These are phyloP conservation scores for Centaurea solstitialis DNA, from an alignment of 129 eudicot genomes.

Conservation along the genomic window DNA sequence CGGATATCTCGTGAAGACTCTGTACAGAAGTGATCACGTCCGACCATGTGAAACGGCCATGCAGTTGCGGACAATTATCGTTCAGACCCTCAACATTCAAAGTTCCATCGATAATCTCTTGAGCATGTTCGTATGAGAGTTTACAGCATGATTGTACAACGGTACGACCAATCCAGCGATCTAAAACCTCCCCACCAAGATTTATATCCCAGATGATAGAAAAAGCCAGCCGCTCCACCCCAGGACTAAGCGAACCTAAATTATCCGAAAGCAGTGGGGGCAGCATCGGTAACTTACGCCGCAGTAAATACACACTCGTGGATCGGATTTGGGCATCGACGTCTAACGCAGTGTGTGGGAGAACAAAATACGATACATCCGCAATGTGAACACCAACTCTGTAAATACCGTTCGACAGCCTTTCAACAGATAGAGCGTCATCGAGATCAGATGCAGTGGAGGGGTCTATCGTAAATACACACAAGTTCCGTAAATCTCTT, in stretches of 20 bases:
- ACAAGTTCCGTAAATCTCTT: conserved; percentile 71
- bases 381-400: conserved; percentile 97
- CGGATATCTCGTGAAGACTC: conserved; percentile 58
- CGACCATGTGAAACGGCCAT: conserved; percentile 66
- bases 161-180: conserved; percentile 94
- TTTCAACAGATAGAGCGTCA: conserved; percentile 87
- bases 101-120: conserved; percentile 70
- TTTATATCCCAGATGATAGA: conserved; percentile 86
- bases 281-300: conserved; percentile 67
- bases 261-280: conserved; percentile 74
- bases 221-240: conserved; percentile 86
- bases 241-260: conserved; percentile 79
- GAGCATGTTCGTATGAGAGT: conserved; percentile 89
- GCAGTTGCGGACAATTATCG: conserved; percentile 40
- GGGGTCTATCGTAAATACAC: conserved; percentile 85
- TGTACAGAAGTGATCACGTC: conserved; percentile 58
- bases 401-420: conserved; percentile 43
- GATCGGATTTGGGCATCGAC: conserved; percentile 75
- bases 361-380: conserved; percentile 84
- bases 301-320: conserved; percentile 67
- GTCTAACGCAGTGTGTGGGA: conserved; percentile 72
- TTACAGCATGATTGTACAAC: conserved; percentile 80
- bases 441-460: conserved; percentile 80
- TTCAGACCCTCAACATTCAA: conserved; percentile 28
- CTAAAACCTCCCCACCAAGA: conserved; percentile 64